Evolutionary conservation across 2,329 filamentous ascomycete species (phyloP).

Genomic region (Cryphonectria nitschkei): DNA sequence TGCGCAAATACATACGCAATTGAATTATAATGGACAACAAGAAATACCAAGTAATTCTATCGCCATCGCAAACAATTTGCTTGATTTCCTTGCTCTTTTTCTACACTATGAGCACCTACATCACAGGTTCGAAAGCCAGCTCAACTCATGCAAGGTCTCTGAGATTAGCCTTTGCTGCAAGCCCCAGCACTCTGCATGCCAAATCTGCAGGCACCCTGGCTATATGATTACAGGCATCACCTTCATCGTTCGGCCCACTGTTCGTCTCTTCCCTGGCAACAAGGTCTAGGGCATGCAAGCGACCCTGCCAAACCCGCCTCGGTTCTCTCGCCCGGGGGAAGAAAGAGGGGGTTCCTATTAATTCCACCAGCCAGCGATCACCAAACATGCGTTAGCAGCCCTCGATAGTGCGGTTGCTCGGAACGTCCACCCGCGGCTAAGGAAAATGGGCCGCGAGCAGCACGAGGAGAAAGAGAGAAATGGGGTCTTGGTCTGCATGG

Average conservation of each 20-base stretch:
- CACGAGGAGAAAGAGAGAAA: background rate
- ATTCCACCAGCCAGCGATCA: slow-evolving; percentile 28
- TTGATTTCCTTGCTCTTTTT: no score
- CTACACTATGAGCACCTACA: no score
- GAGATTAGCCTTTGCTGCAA: background rate
- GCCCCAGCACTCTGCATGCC: background rate
- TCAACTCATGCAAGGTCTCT: no score
- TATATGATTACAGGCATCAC: background rate
- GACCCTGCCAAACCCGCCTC: background rate
- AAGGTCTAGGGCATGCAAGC: background rate
- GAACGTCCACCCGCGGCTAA: slow-evolving; percentile 21
- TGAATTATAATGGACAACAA: no score
- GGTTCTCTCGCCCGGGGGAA: background rate
- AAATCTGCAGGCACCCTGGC: background rate
- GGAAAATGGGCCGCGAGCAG: background rate
- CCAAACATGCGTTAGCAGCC: slow-evolving; percentile 22
- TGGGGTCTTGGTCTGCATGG: slow-evolving; percentile 10
- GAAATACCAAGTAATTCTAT: no score
- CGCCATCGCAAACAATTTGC: no score
- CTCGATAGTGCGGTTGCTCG: slow-evolving; percentile 23
- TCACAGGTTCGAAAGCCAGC: no score
- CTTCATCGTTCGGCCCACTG: slow-evolving; percentile 1
- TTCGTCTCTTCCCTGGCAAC: background rate
- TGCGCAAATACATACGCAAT: no score
- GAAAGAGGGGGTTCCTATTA: background rate